Conservation (phyloP, 73 alveolate species). For the Paramecium sexaurelia region DNA sequence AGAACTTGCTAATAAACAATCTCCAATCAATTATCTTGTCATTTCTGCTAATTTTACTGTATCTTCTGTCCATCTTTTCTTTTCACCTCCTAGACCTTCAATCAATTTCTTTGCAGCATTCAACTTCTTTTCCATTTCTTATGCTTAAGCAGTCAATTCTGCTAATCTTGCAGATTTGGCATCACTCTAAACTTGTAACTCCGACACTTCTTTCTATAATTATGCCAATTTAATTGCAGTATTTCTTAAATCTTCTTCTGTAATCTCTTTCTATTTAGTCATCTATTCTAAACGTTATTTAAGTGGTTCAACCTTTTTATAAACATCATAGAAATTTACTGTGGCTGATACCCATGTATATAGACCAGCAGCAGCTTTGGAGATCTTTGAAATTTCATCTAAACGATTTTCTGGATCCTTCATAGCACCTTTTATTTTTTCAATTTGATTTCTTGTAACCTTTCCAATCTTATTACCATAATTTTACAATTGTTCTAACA, state of each 20-base stretch:
- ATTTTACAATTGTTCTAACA: conserved; percentile 68
- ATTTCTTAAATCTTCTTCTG: conserved; percentile 76
- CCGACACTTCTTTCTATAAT: conserved; percentile 78
- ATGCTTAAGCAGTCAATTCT: conserved; percentile 90
- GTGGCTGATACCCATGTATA: conserved; percentile 84
- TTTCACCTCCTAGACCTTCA: conserved; percentile 97
- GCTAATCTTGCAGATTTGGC: conserved; percentile 76
- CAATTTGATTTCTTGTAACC: conserved; percentile 46
- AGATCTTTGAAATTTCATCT: conserved; percentile 72
- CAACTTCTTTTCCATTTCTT: conserved; percentile 88
- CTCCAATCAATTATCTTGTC: conserved; percentile 96
- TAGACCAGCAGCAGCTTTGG: conserved; percentile 86
- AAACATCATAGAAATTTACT: conserved; percentile 60
- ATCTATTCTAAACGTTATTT: conserved; percentile 76
- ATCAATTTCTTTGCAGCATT: conserved; percentile 98
- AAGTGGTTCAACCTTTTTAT: conserved; percentile 68
- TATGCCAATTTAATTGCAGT: conserved; percentile 74
- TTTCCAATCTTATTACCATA: conserved; percentile 70
- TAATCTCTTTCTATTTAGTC: conserved; percentile 71
- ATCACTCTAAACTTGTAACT: conserved; percentile 76
- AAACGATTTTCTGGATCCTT: conserved; percentile 67
- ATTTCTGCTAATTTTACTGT: conserved; percentile 82
- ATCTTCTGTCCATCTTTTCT: conserved; percentile 92
- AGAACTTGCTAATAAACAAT: conserved; percentile 96
- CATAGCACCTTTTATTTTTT: conserved; percentile 49